Percentiles rank a stretch among this genome's conserved stretches.
phyloP scores from a whole-genome alignment of 345 rosid species.

The Eucalyptus dawsonii region DNA sequence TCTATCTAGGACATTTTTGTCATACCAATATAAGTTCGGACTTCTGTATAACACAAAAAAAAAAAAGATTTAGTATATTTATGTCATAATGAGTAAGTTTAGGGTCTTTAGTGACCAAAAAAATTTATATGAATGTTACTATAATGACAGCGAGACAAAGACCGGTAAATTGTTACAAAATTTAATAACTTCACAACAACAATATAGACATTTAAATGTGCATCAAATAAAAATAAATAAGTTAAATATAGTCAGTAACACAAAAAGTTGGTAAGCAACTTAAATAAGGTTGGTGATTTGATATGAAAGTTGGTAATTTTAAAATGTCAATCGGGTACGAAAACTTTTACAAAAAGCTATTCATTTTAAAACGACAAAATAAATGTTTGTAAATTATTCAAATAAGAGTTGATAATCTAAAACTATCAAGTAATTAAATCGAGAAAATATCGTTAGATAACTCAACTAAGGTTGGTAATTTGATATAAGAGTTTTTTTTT shows the following conservation, averaged over 20 bases:
- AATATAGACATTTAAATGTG: not conserved
- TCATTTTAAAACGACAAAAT: not conserved
- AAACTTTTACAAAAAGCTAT: not conserved
- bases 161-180: not conserved
- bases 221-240: not conserved
- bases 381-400: not conserved
- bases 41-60: too few species aligned
- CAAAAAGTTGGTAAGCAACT: not conserved
- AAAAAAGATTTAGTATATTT: too few species aligned
- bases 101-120: accelerated
- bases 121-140: accelerated
- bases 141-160: accelerated
- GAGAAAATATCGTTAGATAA: not conserved
- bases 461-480: not conserved
- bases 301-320: not conserved
- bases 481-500: not conserved
- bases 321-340: not conserved
- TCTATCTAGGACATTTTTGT: accelerated
- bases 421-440: not conserved
- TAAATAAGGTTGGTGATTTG: not conserved
- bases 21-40: too few species aligned
- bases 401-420: not conserved
- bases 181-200: not conserved
- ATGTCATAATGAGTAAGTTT: too few species aligned
- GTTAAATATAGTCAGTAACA: not conserved